These are phyloP conservation scores for Lagenaria siceraria DNA, from an alignment of 306 rosid genomes.

Conservation along the genomic window DNA sequence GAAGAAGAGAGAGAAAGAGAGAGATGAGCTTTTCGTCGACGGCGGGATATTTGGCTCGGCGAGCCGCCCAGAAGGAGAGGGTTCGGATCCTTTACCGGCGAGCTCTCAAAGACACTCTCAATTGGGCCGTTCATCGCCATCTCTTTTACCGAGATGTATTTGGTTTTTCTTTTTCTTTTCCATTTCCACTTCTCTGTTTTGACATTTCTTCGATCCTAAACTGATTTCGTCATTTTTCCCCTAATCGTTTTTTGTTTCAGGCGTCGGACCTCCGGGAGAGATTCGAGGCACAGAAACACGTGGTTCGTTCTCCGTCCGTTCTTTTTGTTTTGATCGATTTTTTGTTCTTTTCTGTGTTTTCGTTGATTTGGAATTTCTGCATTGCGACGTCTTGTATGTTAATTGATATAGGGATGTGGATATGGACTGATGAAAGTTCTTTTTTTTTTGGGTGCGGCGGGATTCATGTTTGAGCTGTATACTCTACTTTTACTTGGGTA, in stretches of 20 bases:
- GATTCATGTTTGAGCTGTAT: neutral
- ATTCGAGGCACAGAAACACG: constrained; percentile 60
- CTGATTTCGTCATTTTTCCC: neutral
- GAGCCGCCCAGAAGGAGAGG: constrained; percentile 90
- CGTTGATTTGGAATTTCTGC: neutral
- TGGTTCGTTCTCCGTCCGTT: constrained; percentile 40
- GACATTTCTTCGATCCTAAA: neutral
- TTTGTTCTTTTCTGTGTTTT: neutral
- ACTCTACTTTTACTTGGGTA: neutral
- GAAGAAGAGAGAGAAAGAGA: neutral
- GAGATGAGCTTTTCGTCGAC: constrained; percentile 24
- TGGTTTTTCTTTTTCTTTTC: neutral
- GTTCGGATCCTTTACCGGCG: constrained; percentile 89
- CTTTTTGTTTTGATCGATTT: neutral
- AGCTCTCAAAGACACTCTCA: constrained; percentile 88
- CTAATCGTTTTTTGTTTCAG: constrained; percentile 21
- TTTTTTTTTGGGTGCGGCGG: neutral
- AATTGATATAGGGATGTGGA: neutral
- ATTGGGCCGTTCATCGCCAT: constrained; percentile 98
- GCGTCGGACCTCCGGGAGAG: constrained; percentile 76
- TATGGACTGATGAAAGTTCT: neutral
- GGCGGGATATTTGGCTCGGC: constrained; percentile 58
- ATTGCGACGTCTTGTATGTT: neutral
- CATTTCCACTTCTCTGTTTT: neutral
- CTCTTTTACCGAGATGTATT: constrained; percentile 75